Percentiles rank a stretch among this genome's conserved stretches.
Conservation (phyloP, 176 grass and related monocot species). For the Sorghum bicolor region Sorghum_bicolor_NCBIv3 NC_012872.2:3317501-3318000, state of each 20-base stretch:
- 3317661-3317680: slow-evolving; percentile 25
- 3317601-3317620: slow-evolving; percentile 24
- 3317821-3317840: not conserved
- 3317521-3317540: slow-evolving; percentile 7
- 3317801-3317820: not conserved
- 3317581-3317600: slow-evolving; percentile 38
- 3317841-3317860: not conserved
- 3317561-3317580: slow-evolving; percentile 30
- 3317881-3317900: not conserved
- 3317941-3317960: not conserved
- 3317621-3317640: slow-evolving; percentile 41
- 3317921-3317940: not conserved
- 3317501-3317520: slow-evolving; percentile 41
- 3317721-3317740: slow-evolving; percentile 83
- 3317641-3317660: slow-evolving; percentile 24
- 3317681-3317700: slow-evolving; percentile 36
- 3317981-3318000: not conserved
- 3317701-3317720: slow-evolving; percentile 71
- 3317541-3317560: slow-evolving; percentile 21
- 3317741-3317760: slow-evolving; percentile 55
- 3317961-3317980: not conserved
- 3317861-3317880: not conserved
- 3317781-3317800: no score
- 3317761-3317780: not conserved
- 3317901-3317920: slow-evolving; percentile 6